phyloP scores from a whole-genome alignment of 1,284 basidiomycete genomes.

The Takashimella tepidaria region DNA sequence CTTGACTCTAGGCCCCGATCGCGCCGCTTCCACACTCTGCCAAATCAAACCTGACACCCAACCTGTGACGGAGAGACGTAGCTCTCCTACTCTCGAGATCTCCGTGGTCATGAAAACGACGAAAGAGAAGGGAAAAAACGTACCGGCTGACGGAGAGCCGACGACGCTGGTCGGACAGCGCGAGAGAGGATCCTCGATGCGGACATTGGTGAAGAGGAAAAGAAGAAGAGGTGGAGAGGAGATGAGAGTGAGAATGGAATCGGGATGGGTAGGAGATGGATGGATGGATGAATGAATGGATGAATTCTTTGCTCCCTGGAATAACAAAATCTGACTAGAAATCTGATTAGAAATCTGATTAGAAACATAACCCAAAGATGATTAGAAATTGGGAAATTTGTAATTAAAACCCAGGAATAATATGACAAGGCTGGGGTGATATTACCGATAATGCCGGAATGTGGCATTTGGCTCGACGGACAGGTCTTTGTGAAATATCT shows the following conservation, averaged over 20 bases:
- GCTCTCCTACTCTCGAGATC: background rate
- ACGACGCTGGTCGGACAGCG: conserved; percentile 29
- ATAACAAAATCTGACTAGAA: no score
- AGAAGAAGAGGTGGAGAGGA: conserved; percentile 9
- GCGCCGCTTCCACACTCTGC: no score
- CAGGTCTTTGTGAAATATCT: background rate
- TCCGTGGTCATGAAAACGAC: no score
- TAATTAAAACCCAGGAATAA: background rate
- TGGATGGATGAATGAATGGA: no score
- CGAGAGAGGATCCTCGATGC: conserved; percentile 39
- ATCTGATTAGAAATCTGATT: no score
- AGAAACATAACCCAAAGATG: conserved; percentile 1
- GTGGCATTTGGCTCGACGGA: conserved; percentile 1
- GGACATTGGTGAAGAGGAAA: conserved; percentile 25
- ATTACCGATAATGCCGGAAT: background rate
- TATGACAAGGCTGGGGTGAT: background rate
- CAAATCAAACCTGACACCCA: no score
- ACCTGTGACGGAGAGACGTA: background rate
- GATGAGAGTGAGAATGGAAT: conserved; percentile 5
- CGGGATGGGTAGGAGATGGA: conserved; percentile 7
- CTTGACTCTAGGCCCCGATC: no score
- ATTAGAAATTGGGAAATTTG: background rate
- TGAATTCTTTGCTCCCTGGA: no score
- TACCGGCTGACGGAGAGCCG: conserved; percentile 19
- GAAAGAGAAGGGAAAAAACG: conserved; percentile 11